Evolutionary conservation across 495 filamentous ascomycete species (phyloP), one percentile per base, ranked within the genome.

Genomic region (Rhypophila decipiens): DNA sequence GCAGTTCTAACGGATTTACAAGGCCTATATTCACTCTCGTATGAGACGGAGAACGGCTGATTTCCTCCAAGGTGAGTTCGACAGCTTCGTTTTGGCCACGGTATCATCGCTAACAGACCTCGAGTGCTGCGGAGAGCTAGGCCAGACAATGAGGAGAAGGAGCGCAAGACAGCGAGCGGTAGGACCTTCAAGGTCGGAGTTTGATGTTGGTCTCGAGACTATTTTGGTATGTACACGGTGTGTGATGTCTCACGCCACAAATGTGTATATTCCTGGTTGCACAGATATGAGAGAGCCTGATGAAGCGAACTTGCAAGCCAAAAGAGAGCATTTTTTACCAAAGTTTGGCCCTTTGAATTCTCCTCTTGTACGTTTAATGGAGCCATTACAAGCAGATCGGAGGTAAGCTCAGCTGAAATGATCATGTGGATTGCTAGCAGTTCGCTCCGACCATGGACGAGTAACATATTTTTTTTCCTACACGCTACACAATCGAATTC

Each of bases 1-100:
- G n/a, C n/a, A n/a, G n/a, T 18, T 49, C 50, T 52, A 29, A 52
- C 44, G 12, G 36, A 9, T 22, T 10, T 23, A 9, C 11, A 24
- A 96, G 74, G 93, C 94, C 37, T 98, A 96, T 65, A 97, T 99
- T 56, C 93, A 99, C 75, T 91, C 89, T 11, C 80, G 93, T 59
- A 99, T 99, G 93, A 82, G 93, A 55, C 84, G 88, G 67, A 79
- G 93, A 60, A 97, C 95, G 18, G 94, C 94, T 27, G 94, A 99
- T 66, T 97, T 97, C 73, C 79, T 99, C 39, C 95, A 99, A 78
- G 87, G 87, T 89, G 27, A 50, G 56, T 12, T 0, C 38, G 10
- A 9, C 7, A 37, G 35, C 35, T 0, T 17, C 5, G 17, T 20
- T 22, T 10, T n/a, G n/a, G n/a, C n/a, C 12, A 24, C 11, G 12